These are phyloP conservation scores for Coelastrella sp. DNA, from an alignment of 139 green algal species.

Conservation along the genomic window DNA sequence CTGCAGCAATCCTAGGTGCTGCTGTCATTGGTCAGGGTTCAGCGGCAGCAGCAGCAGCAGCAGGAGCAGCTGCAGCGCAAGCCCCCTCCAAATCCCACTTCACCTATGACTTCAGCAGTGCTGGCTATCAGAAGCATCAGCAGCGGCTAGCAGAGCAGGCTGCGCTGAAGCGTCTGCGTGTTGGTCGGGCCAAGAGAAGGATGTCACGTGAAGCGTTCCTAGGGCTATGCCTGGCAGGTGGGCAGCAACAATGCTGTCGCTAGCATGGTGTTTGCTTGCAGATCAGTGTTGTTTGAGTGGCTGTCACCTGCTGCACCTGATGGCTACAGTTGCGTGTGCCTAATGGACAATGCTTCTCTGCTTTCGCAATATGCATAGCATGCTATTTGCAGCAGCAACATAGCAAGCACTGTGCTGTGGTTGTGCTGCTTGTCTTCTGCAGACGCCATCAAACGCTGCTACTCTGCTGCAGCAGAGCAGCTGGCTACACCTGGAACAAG, in stretches of 20 bases:
- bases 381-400: too few species aligned
- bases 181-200: slow-evolving; percentile 1
- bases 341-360: too few species aligned
- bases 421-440: slow-evolving; percentile 6
- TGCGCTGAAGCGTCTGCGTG: neutral
- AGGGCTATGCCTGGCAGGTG: slow-evolving; percentile 22
- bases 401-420: neutral
- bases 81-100: neutral
- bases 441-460: neutral
- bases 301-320: too few species aligned
- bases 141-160: neutral
- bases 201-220: neutral
- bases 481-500: neutral
- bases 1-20: neutral
- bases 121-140: neutral
- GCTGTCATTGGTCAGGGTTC: too few species aligned
- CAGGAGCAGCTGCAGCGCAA: neutral
- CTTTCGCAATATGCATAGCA: too few species aligned
- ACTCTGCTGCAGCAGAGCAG: neutral
- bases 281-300: too few species aligned
- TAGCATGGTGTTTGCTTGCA: neutral
- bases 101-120: neutral
- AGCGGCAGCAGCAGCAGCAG: neutral
- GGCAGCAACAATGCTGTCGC: neutral
- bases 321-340: too few species aligned